Base-by-base conservation (phyloP, 345 rosid genomes). In the Aquilaria malaccensis region DNA sequence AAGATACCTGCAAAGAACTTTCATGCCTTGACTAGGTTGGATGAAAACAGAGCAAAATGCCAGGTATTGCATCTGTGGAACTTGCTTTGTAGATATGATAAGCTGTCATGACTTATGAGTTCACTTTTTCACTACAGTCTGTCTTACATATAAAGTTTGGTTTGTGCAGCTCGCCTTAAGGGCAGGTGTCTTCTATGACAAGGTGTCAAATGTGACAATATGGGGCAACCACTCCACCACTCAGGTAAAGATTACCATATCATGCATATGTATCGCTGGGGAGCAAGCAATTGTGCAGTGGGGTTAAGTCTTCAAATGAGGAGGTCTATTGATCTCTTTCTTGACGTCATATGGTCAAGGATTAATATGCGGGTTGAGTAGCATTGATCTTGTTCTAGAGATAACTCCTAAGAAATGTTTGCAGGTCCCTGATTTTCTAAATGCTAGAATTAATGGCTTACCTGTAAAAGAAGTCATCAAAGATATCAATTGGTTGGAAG, bases 191-290 rank as follows among this genome's bases (percentile, higher is more conserved):
- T 94, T 94, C 77, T 94, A 94, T 15, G 99, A 94, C 69, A 82
- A 86, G 74, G 99, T 94, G 60, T 94, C 99, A 43, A 90, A 88
- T 60, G 58, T 88, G 91, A 88, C 99, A 69, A 90, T 94, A 37
- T 94, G 99, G 99, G 99, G 99, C 63, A 94, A 94, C 72, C 99
- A 94, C 78, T 94, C 99, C 2, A 94, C 95, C 10, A 94, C 99
- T 69, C 97, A 94, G 99, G 97, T 93, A 59, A 45, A n/a, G 31
- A 69, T 58, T 67, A 55, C 30, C 22, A 22, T 10, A 41, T 15
- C 13, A 14, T 15, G 13, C 13, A 31, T 15, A 3, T 33, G 30
- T 67, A 22, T 22, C 22, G 22, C 22, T 22, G 22, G 22, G 22
- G 22, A 22, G 22, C 22, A 22, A 22, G 43, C 7, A 37, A 37